phyloP scores from a whole-genome alignment of 441 rosid species.

The Aquilaria agallochum region DNA sequence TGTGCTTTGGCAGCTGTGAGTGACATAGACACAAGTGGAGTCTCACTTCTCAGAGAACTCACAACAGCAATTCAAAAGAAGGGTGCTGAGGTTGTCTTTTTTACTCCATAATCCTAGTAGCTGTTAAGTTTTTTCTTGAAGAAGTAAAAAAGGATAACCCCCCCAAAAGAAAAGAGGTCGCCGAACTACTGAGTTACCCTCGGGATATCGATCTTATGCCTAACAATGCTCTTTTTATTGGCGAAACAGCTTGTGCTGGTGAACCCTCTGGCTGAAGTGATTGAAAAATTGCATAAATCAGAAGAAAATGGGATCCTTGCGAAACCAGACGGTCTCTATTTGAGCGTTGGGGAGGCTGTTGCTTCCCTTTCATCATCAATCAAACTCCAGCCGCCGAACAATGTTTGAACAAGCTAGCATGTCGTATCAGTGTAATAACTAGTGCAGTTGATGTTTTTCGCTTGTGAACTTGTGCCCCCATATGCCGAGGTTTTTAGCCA shows the following conservation, averaged over 20 bases:
- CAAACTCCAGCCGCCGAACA: constrained; percentile 43
- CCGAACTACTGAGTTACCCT: no score
- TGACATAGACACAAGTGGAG: constrained; percentile 86
- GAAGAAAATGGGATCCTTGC: constrained; percentile 38
- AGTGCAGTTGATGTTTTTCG: no score
- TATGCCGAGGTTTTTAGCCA: no score
- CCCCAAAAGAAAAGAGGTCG: no score
- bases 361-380: constrained; percentile 55
- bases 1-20: constrained; percentile 51
- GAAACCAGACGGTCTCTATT: constrained; percentile 56
- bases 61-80: constrained; percentile 56
- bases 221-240: not conserved
- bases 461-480: no score
- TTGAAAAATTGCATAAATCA: constrained; percentile 73
- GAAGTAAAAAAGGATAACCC: no score
- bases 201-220: not conserved
- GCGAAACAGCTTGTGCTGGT: constrained; percentile 70
- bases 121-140: no score
- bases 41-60: constrained; percentile 58
- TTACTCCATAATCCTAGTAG: no score
- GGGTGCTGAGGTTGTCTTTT: constrained; percentile 41
- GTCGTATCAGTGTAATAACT: not conserved
- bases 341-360: constrained; percentile 85
- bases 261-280: constrained; percentile 86
- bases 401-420: constrained; percentile 24